Base-by-base conservation (phyloP, 2,329 filamentous ascomycete genomes). In the Ascochyta fabae region DNA sequence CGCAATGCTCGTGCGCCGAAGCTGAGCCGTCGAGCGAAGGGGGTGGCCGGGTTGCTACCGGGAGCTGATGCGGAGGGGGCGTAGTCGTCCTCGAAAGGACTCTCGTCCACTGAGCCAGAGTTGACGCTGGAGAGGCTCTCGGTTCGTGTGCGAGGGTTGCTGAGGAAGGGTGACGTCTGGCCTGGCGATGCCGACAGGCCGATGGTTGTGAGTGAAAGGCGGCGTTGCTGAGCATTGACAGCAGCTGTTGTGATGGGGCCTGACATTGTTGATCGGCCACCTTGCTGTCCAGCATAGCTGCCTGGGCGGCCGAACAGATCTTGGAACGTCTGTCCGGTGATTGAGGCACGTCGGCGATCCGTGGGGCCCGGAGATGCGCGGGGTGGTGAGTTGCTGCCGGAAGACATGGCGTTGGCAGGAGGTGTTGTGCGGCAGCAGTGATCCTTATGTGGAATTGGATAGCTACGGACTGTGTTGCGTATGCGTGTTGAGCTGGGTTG, bases 11-110 rank as follows among this genome's bases (percentile, higher is more conserved):
- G 86, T 58, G 89, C 89, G 58, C 94, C 93, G 70, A 96, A 96
- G 78, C 93, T 97, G 81, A 96, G 88, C 56, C 93, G 89, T 65
- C 93, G 88, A 56, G 85, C 85, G 72, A 93, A 94, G 31, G 92
- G 91, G 12, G 89, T 90, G 48, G 81, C 84, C 31, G 91, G 88
- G 15, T 84, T 82, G 64, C 84, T 85, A 69, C 82, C 84, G 7
- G 67, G 53, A 80, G 83, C 84, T 67, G 82, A 84, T 23, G 60
- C 56, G 80, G 77, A 75, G 47, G 77, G 73, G n/a, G 79, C 75
- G 35, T 80, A 76, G 49, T 80, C 78, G 56, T 93, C 90, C 59
- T 80, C 80, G 58, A 82, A 79, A 13, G 80, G 80, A 16, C 76
- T 80, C 65, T 82, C 80, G 63, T 82, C 79, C 54, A 81, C 77